Conservation (phyloP, 164 flowering plant species). For the Vitis amurensis region DNA sequence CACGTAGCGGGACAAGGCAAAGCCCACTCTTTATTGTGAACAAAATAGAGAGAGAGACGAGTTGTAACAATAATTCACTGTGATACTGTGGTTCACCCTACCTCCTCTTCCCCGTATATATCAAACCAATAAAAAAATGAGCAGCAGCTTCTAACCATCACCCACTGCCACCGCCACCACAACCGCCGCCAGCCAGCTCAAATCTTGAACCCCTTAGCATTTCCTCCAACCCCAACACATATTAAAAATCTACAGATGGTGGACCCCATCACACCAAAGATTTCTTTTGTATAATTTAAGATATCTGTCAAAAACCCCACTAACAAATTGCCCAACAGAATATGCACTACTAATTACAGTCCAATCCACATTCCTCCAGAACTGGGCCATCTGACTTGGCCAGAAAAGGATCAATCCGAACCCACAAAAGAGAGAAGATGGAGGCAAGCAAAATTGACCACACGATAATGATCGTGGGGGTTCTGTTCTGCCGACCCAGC, state of each 20-base stretch:
- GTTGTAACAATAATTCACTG: neutral
- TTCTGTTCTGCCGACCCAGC: conserved; percentile 57
- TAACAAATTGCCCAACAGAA: neutral
- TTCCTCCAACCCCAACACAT: neutral
- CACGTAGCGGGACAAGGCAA: neutral
- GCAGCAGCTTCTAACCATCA: neutral
- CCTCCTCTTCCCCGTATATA: neutral
- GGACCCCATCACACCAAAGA: neutral
- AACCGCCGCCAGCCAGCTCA: neutral
- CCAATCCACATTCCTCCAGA: conserved; percentile 58
- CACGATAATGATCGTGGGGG: conserved; percentile 60
- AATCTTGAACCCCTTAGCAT: neutral
- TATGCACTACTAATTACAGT: conserved; percentile 35
- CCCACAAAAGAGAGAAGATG: conserved; percentile 69
- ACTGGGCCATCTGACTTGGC: conserved; percentile 47
- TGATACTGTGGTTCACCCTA: neutral
- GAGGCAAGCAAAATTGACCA: conserved; percentile 72
- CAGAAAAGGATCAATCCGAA: conserved; percentile 63
- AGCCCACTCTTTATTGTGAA: neutral
- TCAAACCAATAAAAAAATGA: neutral
- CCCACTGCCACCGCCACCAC: too few species aligned
- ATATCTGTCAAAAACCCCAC: too few species aligned
- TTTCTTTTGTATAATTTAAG: neutral
- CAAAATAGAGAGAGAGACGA: neutral
- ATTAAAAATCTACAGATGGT: neutral